A percentile compares a stretch with the other conserved stretches of the same genome.
Evolutionary conservation across 129 eudicot genomes (phyloP).

Genomic region (Helianthus tuberosus): DNA sequence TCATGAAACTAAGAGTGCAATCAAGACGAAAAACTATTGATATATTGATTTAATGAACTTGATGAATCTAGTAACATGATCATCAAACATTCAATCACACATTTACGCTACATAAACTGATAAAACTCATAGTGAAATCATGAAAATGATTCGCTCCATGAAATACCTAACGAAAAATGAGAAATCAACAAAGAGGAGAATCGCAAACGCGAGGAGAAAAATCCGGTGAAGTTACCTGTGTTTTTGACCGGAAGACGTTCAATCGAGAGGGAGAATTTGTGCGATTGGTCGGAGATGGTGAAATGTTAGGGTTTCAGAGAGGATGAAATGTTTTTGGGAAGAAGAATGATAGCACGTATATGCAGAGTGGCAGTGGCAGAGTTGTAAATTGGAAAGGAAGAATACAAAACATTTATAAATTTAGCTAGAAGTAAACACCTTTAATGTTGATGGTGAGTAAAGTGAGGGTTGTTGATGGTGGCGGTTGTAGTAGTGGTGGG

Average conservation of each 20-base stretch:
- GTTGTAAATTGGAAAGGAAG: constrained; percentile 4
- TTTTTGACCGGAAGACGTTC: neutral
- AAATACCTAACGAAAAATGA: neutral
- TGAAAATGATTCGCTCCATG: neutral
- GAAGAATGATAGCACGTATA: neutral
- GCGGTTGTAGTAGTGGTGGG: too few relatives aligned
- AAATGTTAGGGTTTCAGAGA: constrained; percentile 25
- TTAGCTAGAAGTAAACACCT: too few relatives aligned
- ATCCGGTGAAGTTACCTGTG: constrained; percentile 12
- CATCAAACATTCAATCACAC: too few relatives aligned
- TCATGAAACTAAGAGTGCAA: too few relatives aligned
- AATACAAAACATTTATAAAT: neutral
- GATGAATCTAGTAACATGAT: too few relatives aligned
- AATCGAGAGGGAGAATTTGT: neutral
- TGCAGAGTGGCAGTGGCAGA: neutral
- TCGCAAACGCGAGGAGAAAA: neutral
- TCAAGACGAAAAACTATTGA: too few relatives aligned
- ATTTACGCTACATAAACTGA: too few relatives aligned
- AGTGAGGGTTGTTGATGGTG: too few relatives aligned
- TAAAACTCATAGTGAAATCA: neutral
- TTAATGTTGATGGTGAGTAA: too few relatives aligned
- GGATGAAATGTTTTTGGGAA: neutral
- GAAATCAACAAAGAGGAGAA: neutral
- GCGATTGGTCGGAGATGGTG: neutral
- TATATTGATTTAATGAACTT: too few relatives aligned